Evolutionary conservation across 2,329 filamentous ascomycete genomes (phyloP).

Genomic region (Cadophora sp.): DNA sequence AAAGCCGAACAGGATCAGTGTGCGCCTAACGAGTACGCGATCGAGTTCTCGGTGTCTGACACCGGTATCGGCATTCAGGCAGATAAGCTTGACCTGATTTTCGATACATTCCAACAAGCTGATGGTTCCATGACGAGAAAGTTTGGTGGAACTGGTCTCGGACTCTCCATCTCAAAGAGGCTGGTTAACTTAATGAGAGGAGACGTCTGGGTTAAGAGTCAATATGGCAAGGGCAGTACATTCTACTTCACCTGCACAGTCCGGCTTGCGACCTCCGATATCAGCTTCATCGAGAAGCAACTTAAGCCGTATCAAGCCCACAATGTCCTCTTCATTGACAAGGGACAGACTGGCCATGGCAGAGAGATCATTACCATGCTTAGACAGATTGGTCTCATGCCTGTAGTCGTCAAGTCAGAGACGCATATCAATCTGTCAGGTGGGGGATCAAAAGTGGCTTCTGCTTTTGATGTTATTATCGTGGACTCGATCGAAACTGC

Average conservation of each 20-base stretch:
- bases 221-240: constrained; percentile 87
- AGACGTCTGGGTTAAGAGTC: constrained; percentile 93
- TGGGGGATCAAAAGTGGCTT: constrained; percentile 55
- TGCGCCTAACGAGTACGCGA: constrained; percentile 80
- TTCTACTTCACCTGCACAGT: constrained; percentile 98
- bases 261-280: constrained; percentile 80
- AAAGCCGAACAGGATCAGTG: constrained; percentile 70
- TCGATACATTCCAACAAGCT: constrained; percentile 98
- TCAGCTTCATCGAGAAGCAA: constrained; percentile 80
- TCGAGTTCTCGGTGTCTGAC: constrained; percentile 94
- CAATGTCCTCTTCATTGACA: constrained; percentile 93
- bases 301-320: constrained; percentile 91
- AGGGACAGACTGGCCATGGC: constrained; percentile 80
- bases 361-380: constrained; percentile 82
- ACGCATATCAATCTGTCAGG: constrained; percentile 65
- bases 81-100: constrained; percentile 95
- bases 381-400: constrained; percentile 77
- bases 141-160: constrained; percentile 93
- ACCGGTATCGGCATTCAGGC: constrained; percentile 96
- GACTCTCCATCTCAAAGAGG: constrained; percentile 92
- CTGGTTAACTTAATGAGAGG: constrained; percentile 96
- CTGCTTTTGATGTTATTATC: constrained; percentile 88
- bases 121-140: constrained; percentile 96
- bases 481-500: constrained; percentile 94
- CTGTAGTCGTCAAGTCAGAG: constrained; percentile 83